These are phyloP conservation scores for Hylodesmum podocarpum DNA, from an alignment of 306 rosid species.

Conservation along the genomic window DNA sequence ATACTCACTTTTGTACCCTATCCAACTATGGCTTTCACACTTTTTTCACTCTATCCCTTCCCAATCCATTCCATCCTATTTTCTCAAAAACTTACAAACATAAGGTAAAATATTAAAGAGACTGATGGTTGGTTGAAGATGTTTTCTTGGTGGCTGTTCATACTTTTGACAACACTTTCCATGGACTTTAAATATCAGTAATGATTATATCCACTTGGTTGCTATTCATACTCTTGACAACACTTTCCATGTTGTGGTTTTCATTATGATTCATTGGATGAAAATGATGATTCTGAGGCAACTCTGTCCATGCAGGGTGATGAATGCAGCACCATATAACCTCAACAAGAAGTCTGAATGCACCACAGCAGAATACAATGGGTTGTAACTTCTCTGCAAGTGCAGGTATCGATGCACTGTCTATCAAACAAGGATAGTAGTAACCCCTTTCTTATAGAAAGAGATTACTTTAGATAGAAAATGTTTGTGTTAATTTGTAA, in stretches of 20 bases:
- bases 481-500: constrained; percentile 29
- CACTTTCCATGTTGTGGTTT: too few relatives aligned
- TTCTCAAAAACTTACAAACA: not conserved
- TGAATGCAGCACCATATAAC: constrained; percentile 69
- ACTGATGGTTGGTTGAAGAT: not conserved
- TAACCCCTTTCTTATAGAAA: constrained; percentile 10
- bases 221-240: too few relatives aligned
- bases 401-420: constrained; percentile 7
- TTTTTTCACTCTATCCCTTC: not conserved
- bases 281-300: not conserved
- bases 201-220: not conserved
- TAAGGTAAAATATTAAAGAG: not conserved
- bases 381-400: constrained; percentile 41
- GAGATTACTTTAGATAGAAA: constrained; percentile 17
- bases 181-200: not conserved
- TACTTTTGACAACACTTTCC: not conserved
- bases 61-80: not conserved
- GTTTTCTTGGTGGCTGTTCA: not conserved
- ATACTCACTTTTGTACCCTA: not conserved
- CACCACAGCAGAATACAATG: constrained; percentile 41
- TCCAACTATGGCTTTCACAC: not conserved
- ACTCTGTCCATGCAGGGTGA: constrained; percentile 55
- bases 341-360: constrained; percentile 53
- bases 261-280: too few relatives aligned
- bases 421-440: constrained; percentile 37